Conservation (phyloP, 306 rosid species). For the Ammopiptanthus mongolicus region DNA sequence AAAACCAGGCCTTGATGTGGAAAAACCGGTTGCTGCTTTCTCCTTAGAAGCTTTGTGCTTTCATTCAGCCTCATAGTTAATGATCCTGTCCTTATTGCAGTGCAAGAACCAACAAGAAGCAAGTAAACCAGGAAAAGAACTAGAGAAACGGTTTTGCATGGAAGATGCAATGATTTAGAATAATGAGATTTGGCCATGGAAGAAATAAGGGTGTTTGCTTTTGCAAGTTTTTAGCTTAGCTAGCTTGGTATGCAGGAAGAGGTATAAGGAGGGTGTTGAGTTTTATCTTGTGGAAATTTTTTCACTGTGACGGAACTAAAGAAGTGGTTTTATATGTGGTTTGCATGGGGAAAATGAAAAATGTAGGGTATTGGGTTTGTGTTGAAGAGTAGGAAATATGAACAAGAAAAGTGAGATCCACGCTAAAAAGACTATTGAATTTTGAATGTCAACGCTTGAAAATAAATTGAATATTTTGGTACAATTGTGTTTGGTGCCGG, state of each 20-base stretch:
- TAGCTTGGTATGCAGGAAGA: not conserved
- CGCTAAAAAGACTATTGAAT: constrained; percentile 42
- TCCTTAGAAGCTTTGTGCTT: constrained; percentile 11
- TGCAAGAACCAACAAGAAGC: constrained; percentile 42
- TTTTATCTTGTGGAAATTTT: not conserved
- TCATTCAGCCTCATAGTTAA: constrained; percentile 24
- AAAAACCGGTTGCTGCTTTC: constrained; percentile 14
- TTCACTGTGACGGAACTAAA: constrained; percentile 2
- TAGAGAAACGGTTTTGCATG: constrained; percentile 20
- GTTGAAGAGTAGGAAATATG: constrained; percentile 25
- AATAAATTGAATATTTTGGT: not conserved
- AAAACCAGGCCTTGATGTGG: constrained; percentile 40
- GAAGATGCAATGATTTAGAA: constrained; percentile 26
- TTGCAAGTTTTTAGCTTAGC: not conserved
- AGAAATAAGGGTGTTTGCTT: not conserved
- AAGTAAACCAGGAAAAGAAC: constrained; percentile 32
- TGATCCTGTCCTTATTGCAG: constrained; percentile 57
- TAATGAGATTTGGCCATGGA: constrained; percentile 41
- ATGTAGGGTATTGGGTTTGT: constrained; percentile 25
- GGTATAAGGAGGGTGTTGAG: constrained; percentile 21
- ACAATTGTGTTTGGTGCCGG: constrained; percentile 48
- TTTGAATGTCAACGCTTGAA: constrained; percentile 60
- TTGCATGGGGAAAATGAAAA: constrained; percentile 47
- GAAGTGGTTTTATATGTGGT: constrained; percentile 26
- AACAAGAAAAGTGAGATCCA: constrained; percentile 32